phyloP scores from a whole-genome alignment of 2,329 filamentous ascomycete genomes.

The Apiospora arundinis region DNA sequence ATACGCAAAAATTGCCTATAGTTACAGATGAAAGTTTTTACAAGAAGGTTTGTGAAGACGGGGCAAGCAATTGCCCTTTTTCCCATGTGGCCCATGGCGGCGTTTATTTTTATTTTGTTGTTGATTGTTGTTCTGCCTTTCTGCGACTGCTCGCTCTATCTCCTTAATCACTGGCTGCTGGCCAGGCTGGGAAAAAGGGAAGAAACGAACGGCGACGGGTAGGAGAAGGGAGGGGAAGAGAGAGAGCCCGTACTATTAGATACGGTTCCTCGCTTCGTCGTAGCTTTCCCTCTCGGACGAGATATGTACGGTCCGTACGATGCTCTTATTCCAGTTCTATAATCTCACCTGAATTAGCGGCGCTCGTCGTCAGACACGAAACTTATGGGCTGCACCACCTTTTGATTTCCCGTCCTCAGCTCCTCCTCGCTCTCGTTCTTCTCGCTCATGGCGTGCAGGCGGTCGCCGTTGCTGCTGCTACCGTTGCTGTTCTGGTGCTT shows the following conservation, averaged over 20 bases:
- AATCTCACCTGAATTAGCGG: conserved; percentile 8
- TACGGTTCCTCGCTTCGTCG: not conserved
- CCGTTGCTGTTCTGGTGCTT: not conserved
- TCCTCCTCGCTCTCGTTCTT: conserved; percentile 25
- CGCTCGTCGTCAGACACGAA: conserved; percentile 5
- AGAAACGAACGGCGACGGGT: not conserved
- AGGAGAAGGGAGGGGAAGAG: not conserved
- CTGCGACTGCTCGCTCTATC: not conserved
- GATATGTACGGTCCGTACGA: conserved; percentile 5
- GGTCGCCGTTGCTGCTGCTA: not conserved
- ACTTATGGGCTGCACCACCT: conserved; percentile 18
- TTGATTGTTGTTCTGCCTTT: not conserved
- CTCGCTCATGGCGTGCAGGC: conserved; percentile 19
- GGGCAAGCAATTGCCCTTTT: not conserved
- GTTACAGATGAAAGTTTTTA: conserved; percentile 8
- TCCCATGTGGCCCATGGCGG: conserved; percentile 5
- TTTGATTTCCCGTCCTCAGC: conserved; percentile 16
- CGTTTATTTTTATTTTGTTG: not conserved
- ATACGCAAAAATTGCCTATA: not conserved
- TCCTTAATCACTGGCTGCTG: not conserved
- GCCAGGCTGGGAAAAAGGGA: not conserved
- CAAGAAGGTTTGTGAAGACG: not conserved
- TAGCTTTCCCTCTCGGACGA: conserved; percentile 2
- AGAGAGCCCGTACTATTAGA: not conserved
- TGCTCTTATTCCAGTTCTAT: not conserved